Evolutionary conservation across 495 filamentous ascomycete species (phyloP).

Genomic region (Echria macrotheca): DNA sequence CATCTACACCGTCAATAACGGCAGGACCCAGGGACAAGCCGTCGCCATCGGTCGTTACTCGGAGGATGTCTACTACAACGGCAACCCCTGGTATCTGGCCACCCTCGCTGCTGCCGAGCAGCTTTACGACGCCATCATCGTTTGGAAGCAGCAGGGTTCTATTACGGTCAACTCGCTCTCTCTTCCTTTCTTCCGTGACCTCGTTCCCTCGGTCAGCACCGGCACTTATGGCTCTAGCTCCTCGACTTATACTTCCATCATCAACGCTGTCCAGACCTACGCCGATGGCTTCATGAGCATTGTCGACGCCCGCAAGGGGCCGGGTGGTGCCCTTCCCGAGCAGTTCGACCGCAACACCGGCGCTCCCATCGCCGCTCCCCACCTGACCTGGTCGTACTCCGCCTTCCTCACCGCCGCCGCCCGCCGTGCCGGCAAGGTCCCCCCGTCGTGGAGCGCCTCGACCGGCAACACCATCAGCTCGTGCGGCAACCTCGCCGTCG

Average conservation of each 20-base stretch:
- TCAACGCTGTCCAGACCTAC: slow-evolving; percentile 52
- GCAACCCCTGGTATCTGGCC: slow-evolving; percentile 62
- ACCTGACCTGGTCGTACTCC: slow-evolving; percentile 67
- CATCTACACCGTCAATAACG: slow-evolving; percentile 54
- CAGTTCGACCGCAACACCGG: slow-evolving; percentile 54
- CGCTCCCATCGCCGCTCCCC: slow-evolving; percentile 46
- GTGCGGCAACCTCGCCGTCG: slow-evolving; percentile 48
- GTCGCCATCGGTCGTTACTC: slow-evolving; percentile 64
- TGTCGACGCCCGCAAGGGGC: slow-evolving; percentile 41
- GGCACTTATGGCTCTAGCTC: slow-evolving; percentile 47
- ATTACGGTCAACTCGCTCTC: slow-evolving; percentile 49
- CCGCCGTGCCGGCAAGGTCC: slow-evolving; percentile 44
- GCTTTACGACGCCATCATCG: slow-evolving; percentile 59
- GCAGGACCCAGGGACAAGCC: slow-evolving; percentile 42
- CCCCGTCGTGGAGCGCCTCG: slow-evolving; percentile 47
- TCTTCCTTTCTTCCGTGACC: slow-evolving; percentile 53
- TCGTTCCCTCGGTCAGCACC: slow-evolving; percentile 41
- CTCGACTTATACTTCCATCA: slow-evolving; percentile 45
- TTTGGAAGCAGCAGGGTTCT: slow-evolving; percentile 50
- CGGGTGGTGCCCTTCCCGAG: slow-evolving; percentile 54
- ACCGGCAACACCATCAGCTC: slow-evolving; percentile 40
- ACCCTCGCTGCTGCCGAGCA: slow-evolving; percentile 62
- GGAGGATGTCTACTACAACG: slow-evolving; percentile 62
- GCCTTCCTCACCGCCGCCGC: slow-evolving; percentile 56
- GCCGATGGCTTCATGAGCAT: slow-evolving; percentile 60